These are phyloP conservation scores for Vitis riparia DNA, from an alignment of 164 flowering plant genomes.

Conservation along the genomic window DNA sequence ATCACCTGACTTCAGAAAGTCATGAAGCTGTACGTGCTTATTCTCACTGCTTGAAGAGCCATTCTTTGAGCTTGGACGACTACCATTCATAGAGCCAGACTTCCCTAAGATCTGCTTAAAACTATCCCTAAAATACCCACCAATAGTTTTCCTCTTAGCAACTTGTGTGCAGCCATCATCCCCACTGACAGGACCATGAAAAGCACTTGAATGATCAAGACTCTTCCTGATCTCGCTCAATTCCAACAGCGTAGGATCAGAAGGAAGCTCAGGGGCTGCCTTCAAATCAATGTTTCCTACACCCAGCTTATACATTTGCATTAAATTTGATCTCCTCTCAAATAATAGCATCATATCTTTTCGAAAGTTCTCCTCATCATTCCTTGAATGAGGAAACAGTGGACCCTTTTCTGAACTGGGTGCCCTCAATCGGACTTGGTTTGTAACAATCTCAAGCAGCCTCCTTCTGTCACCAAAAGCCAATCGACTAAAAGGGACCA, in stretches of 20 bases:
- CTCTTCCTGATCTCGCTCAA: slow-evolving; percentile 46
- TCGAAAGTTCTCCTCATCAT: slow-evolving; percentile 30
- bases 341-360: slow-evolving; percentile 40
- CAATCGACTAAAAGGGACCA: slow-evolving; percentile 59
- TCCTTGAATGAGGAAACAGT: slow-evolving; percentile 51
- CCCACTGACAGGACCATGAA: slow-evolving; percentile 21
- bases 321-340: slow-evolving; percentile 52
- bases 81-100: slow-evolving; percentile 38
- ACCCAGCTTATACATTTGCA: slow-evolving; percentile 46
- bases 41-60: slow-evolving; percentile 51
- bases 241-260: slow-evolving; percentile 44
- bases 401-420: slow-evolving; percentile 44
- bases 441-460: slow-evolving; percentile 62
- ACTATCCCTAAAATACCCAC: slow-evolving; percentile 51
- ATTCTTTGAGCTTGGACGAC: slow-evolving; percentile 26
- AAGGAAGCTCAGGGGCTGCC: slow-evolving; percentile 23
- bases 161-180: slow-evolving; percentile 34
- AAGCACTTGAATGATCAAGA: slow-evolving; percentile 34
- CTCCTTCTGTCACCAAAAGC: slow-evolving; percentile 80
- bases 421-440: slow-evolving; percentile 44
- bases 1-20: slow-evolving; percentile 68
- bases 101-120: slow-evolving; percentile 61
- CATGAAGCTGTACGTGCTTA: slow-evolving; percentile 64
- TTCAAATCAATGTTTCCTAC: slow-evolving; percentile 27
- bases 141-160: slow-evolving; percentile 47